Conservation (phyloP, 495 filamentous ascomycete species). For the Annulohypoxylon moriforme region DNA sequence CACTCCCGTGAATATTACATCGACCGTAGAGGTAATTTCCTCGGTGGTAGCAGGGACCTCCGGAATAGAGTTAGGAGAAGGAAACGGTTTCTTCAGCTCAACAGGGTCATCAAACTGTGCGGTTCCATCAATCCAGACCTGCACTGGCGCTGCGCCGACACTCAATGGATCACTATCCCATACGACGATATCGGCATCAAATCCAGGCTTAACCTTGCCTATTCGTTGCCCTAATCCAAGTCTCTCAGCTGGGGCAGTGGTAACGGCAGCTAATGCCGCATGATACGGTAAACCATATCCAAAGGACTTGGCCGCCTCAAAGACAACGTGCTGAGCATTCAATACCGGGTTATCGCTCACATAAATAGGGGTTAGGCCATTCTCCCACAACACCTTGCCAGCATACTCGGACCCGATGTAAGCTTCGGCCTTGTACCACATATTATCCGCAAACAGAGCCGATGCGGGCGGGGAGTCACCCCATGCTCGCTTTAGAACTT, state of each 20-base stretch:
- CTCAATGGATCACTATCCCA: slow-evolving; percentile 74
- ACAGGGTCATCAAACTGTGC: slow-evolving; percentile 60
- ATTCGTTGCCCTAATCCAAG: slow-evolving; percentile 68
- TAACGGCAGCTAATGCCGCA: slow-evolving; percentile 69
- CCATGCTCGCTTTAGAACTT: slow-evolving; percentile 65
- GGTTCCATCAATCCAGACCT: slow-evolving; percentile 74
- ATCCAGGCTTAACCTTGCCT: slow-evolving; percentile 70
- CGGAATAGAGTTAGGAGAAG: slow-evolving; percentile 43
- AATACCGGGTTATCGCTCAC: slow-evolving; percentile 64
- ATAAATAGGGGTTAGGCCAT: slow-evolving; percentile 64
- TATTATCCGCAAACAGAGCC: slow-evolving; percentile 69
- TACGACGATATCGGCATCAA: slow-evolving; percentile 73
- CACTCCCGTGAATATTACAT: slow-evolving; percentile 63
- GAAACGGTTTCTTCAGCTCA: slow-evolving; percentile 54
- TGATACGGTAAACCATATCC: slow-evolving; percentile 70
- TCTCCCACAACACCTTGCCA: slow-evolving; percentile 69
- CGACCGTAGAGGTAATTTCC: slow-evolving; percentile 45
- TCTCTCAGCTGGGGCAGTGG: slow-evolving; percentile 68
- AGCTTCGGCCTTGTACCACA: slow-evolving; percentile 72
- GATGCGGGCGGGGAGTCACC: slow-evolving; percentile 59
- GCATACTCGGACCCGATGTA: slow-evolving; percentile 69
- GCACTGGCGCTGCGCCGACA: slow-evolving; percentile 68
- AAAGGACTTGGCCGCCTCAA: slow-evolving; percentile 71
- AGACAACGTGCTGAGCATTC: slow-evolving; percentile 63
- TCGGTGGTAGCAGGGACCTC: slow-evolving; percentile 49